phyloP scores from a whole-genome alignment of 139 green algal genomes.

The Monoraphidium neglectum region DNA sequence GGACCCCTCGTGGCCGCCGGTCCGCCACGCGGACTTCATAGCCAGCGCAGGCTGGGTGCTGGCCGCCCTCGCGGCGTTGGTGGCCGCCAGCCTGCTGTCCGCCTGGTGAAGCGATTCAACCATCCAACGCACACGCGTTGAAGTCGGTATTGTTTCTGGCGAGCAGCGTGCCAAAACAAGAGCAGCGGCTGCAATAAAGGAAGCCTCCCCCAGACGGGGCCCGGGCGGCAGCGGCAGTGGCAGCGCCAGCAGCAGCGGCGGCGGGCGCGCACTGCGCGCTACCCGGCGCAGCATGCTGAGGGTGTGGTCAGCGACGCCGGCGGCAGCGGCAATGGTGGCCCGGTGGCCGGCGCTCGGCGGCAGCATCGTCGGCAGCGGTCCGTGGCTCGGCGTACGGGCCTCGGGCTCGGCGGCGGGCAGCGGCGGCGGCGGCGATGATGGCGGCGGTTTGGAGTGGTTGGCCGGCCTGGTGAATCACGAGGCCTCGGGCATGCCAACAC shows the following conservation, averaged over 20 bases:
- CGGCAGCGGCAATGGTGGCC: background rate
- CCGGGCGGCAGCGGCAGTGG: no score
- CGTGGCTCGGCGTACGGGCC: no score
- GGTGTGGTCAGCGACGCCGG: background rate
- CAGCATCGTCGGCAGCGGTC: no score
- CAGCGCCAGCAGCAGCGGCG: no score
- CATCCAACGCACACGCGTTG: no score
- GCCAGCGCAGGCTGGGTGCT: background rate
- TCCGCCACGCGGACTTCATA: slow-evolving; percentile 25
- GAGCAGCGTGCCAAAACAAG: background rate
- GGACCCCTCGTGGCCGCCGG: slow-evolving; percentile 25
- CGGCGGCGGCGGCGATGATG: no score
- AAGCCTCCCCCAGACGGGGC: no score
- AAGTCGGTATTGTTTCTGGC: no score
- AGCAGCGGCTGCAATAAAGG: no score
- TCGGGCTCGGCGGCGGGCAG: no score
- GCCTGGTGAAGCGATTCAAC: no score
- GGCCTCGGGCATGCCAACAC: slow-evolving; percentile 66
- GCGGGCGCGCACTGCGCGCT: background rate
- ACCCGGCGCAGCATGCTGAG: background rate
- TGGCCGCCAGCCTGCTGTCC: background rate
- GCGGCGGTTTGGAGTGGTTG: slow-evolving; percentile 6
- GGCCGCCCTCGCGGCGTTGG: slow-evolving; percentile 3
- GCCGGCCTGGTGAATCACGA: slow-evolving; percentile 66
- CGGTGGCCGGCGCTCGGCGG: no score